Evolutionary conservation across 495 filamentous ascomycete species (phyloP).

Genomic region (Acidiella bohemica): DNA sequence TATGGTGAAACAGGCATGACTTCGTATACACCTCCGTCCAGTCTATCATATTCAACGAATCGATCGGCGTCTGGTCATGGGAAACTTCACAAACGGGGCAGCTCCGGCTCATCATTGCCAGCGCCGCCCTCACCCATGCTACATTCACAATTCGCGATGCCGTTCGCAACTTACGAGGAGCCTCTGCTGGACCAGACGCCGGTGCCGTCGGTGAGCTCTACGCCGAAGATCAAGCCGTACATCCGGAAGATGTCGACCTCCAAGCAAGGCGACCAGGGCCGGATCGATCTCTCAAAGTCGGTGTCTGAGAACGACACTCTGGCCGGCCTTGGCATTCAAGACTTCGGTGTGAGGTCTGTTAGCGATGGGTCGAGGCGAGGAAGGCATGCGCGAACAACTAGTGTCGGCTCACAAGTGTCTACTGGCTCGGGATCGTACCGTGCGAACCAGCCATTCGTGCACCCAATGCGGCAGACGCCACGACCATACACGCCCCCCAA

Average conservation of each 20-base stretch:
- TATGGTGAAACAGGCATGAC: slow-evolving; percentile 4
- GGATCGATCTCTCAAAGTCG: slow-evolving; percentile 41
- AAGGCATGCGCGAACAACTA: slow-evolving; percentile 42
- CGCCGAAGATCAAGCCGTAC: slow-evolving; percentile 43
- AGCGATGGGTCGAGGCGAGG: slow-evolving; percentile 27
- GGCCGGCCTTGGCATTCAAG: slow-evolving; percentile 40
- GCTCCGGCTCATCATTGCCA: slow-evolving; percentile 25
- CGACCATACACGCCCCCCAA: slow-evolving; percentile 43
- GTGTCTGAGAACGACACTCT: slow-evolving; percentile 44
- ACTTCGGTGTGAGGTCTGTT: slow-evolving; percentile 32
- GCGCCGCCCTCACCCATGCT: slow-evolving; percentile 7
- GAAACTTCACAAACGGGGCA: slow-evolving; percentile 30
- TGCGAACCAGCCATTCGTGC: slow-evolving; percentile 40
- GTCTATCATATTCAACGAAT: not conserved
- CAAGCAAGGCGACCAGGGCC: slow-evolving; percentile 28
- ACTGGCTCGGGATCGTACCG: slow-evolving; percentile 36
- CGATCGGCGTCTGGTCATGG: slow-evolving; percentile 14
- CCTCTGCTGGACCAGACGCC: slow-evolving; percentile 8
- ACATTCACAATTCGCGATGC: slow-evolving; percentile 25
- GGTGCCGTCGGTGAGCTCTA: slow-evolving; percentile 13
- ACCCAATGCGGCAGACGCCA: slow-evolving; percentile 48
- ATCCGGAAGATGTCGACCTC: slow-evolving; percentile 38
- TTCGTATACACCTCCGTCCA: slow-evolving; percentile 1
- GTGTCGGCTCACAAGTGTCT: slow-evolving; percentile 44
- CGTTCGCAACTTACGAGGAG: slow-evolving; percentile 29